phyloP scores from a whole-genome alignment of 768 basidiomycete genomes.

The Boletus sensibilis region DNA sequence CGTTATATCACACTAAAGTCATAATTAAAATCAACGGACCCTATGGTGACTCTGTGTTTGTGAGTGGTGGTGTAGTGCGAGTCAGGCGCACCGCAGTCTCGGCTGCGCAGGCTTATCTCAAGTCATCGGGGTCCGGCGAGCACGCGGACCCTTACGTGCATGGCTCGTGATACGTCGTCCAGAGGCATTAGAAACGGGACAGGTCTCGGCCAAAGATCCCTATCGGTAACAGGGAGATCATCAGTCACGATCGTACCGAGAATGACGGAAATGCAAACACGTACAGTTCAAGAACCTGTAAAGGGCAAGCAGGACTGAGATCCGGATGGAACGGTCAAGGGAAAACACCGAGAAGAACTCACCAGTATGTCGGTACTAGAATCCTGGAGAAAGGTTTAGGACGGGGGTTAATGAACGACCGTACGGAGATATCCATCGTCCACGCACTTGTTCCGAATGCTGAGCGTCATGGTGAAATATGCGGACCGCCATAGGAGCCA shows the following conservation, averaged over 20 bases:
- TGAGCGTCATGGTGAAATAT: slow-evolving; percentile 77
- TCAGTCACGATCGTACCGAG: slow-evolving; percentile 14
- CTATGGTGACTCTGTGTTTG: slow-evolving; percentile 11
- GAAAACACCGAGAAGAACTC: slow-evolving; percentile 25
- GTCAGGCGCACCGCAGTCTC: background rate
- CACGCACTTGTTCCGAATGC: slow-evolving; percentile 65
- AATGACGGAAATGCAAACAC: slow-evolving; percentile 19
- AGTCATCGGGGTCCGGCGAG: background rate
- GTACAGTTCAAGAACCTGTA: slow-evolving; percentile 68
- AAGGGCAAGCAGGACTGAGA: slow-evolving; percentile 6
- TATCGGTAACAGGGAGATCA: slow-evolving; percentile 23
- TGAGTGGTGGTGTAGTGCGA: background rate
- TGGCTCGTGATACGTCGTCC: slow-evolving; percentile 3
- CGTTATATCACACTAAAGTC: slow-evolving; percentile 7
- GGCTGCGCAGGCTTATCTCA: background rate
- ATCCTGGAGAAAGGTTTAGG: slow-evolving; percentile 42
- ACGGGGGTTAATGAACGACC: slow-evolving; percentile 7
- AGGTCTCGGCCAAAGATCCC: slow-evolving; percentile 78
- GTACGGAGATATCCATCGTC: slow-evolving; percentile 4
- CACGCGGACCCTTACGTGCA: background rate
- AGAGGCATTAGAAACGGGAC: slow-evolving; percentile 53
- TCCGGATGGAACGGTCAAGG: slow-evolving; percentile 11
- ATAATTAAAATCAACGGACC: slow-evolving; percentile 9
- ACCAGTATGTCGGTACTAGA: slow-evolving; percentile 67
- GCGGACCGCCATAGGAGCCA: slow-evolving; percentile 83